Conservation (phyloP, 2,329 filamentous ascomycete genomes). For the Sclerotinia spermophila region DNA sequence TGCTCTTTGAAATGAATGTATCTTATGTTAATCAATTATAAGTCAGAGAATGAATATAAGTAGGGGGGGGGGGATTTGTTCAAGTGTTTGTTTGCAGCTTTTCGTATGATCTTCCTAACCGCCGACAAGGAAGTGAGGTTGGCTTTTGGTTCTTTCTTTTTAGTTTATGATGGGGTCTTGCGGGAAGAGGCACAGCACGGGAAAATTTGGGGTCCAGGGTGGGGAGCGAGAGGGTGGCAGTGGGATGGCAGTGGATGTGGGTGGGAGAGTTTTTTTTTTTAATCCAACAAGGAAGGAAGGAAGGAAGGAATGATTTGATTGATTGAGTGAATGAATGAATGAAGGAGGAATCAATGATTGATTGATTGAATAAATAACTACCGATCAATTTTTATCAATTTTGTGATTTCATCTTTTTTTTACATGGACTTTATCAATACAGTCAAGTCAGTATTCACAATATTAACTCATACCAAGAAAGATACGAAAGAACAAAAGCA, state of each 20-base stretch:
- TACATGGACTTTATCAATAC: no score
- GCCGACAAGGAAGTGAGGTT: conserved; percentile 18
- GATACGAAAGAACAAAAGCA: neutral
- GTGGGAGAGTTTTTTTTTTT: neutral
- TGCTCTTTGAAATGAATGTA: neutral
- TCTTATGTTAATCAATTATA: neutral
- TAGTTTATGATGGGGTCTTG: conserved; percentile 8
- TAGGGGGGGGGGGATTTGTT: neutral
- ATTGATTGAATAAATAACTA: neutral
- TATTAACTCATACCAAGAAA: neutral
- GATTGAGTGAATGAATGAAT: neutral
- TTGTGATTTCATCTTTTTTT: no score
- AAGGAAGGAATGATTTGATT: neutral
- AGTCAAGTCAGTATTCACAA: no score
- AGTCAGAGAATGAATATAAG: conserved; percentile 13
- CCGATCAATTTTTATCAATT: no score
- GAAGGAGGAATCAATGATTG: neutral
- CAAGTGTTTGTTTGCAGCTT: neutral
- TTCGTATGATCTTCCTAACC: conserved; percentile 14
- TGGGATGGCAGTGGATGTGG: neutral
- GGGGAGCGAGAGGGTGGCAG: neutral
- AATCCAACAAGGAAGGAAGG: neutral
- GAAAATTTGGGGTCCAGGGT: conserved; percentile 15
- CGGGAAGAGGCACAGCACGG: conserved; percentile 15
- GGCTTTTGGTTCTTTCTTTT: neutral